phyloP scores from a whole-genome alignment of 2,329 filamentous ascomycete genomes.

The Lithohypha guttulata region DNA sequence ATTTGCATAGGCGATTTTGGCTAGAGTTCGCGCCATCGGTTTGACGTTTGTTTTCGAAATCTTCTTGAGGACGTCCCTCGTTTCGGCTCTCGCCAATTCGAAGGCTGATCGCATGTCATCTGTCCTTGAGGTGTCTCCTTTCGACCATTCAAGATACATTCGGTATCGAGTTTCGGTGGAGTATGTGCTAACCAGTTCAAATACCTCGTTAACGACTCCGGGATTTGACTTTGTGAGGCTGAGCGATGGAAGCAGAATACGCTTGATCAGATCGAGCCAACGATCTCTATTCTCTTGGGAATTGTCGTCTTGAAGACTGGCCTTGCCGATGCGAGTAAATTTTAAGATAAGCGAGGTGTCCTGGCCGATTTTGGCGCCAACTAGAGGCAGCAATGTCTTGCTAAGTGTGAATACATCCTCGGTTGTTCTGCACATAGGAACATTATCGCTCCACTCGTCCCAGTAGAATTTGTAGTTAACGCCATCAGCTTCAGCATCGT shows the following conservation, averaged over 20 bases:
- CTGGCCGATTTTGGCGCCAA: slow-evolving; percentile 80
- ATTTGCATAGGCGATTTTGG: slow-evolving; percentile 83
- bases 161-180: slow-evolving; percentile 67
- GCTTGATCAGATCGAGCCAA: slow-evolving; percentile 76
- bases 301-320: slow-evolving; percentile 59
- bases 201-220: slow-evolving; percentile 74
- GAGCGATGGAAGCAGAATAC: slow-evolving; percentile 75
- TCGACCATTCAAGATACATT: slow-evolving; percentile 90
- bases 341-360: slow-evolving; percentile 70
- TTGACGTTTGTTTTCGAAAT: slow-evolving; percentile 78
- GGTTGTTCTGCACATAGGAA: slow-evolving; percentile 80
- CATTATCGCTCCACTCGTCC: slow-evolving; percentile 91
- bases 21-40: slow-evolving; percentile 75
- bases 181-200: slow-evolving; percentile 68
- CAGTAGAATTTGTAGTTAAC: slow-evolving; percentile 85
- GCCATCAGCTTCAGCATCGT: slow-evolving; percentile 58
- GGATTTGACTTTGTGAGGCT: slow-evolving; percentile 80
- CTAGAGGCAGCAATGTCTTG: slow-evolving; percentile 69
- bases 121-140: slow-evolving; percentile 62
- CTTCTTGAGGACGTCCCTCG: slow-evolving; percentile 75
- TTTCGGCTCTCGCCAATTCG: slow-evolving; percentile 64
- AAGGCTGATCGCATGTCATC: slow-evolving; percentile 73
- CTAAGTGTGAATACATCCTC: slow-evolving; percentile 87
- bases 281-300: slow-evolving; percentile 61
- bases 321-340: slow-evolving; percentile 70